phyloP scores from a whole-genome alignment of 768 basidiomycete genomes.

The Leucocoprinus sp. region DNA sequence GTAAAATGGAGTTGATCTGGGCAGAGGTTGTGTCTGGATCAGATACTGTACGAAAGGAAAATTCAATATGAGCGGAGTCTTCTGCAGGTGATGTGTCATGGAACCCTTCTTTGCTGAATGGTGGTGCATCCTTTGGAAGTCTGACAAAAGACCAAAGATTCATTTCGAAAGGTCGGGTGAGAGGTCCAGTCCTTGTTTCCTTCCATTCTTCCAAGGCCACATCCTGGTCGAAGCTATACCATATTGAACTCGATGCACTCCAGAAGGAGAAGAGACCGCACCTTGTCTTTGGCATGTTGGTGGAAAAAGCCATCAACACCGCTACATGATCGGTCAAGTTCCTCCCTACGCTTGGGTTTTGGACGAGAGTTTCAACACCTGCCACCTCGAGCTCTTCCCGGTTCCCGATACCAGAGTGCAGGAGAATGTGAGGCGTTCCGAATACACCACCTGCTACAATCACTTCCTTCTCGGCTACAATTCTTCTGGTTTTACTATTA shows the following conservation, averaged over 20 bases:
- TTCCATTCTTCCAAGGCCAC: conserved; percentile 12
- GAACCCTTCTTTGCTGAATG: conserved; percentile 3
- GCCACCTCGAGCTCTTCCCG: conserved; percentile 10
- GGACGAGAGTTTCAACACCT: conserved; percentile 11
- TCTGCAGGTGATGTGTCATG: conserved; percentile 11
- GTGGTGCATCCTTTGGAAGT: conserved; percentile 5
- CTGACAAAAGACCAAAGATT: conserved; percentile 9
- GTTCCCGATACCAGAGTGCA: conserved; percentile 21
- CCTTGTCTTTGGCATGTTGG: conserved; percentile 1
- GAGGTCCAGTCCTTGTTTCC: conserved; percentile 9
- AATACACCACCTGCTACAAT: conserved; percentile 25
- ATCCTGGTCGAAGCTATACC: background rate
- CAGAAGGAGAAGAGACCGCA: background rate
- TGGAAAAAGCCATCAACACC: background rate
- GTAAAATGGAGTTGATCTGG: background rate
- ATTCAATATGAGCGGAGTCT: conserved; percentile 12
- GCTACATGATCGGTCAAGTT: conserved; percentile 17
- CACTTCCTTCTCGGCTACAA: conserved; percentile 22
- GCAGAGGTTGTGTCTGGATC: background rate
- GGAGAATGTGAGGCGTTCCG: conserved; percentile 19
- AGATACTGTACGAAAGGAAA: conserved; percentile 9
- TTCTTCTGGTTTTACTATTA: conserved; percentile 1
- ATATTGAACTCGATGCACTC: background rate
- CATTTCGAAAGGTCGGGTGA: background rate
- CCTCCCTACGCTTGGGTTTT: conserved; percentile 17